Conservation (phyloP, 345 rosid species). For the Brassica napus region DNA sequence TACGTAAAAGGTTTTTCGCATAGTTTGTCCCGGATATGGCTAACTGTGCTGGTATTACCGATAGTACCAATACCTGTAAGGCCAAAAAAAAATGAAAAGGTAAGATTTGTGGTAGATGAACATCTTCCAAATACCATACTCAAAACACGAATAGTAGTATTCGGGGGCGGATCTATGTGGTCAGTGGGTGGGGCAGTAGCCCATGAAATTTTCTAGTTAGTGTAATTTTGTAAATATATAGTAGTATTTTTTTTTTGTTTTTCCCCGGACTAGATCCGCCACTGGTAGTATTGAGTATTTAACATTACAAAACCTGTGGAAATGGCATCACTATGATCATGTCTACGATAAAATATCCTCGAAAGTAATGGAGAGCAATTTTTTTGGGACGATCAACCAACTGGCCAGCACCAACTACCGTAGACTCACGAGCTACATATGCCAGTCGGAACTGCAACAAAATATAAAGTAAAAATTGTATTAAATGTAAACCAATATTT, state of each 20-base stretch:
- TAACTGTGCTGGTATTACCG: background rate
- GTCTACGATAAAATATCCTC: slow-evolving; percentile 57
- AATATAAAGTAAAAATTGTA: background rate
- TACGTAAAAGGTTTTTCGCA: background rate
- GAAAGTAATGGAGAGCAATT: slow-evolving; percentile 63
- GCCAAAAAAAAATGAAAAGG: background rate
- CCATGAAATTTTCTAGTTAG: background rate
- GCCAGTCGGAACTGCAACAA: slow-evolving; percentile 65
- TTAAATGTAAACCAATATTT: background rate
- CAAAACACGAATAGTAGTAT: background rate
- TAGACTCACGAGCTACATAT: slow-evolving; percentile 2
- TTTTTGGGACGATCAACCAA: slow-evolving; percentile 72
- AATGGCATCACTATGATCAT: slow-evolving; percentile 65
- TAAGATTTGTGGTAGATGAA: background rate
- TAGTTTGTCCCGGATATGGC: background rate
- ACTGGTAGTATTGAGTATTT: background rate
- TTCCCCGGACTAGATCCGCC: too few species aligned
- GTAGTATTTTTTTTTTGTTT: too few species aligned
- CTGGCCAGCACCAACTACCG: slow-evolving; percentile 56
- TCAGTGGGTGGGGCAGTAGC: background rate
- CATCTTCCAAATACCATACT: background rate
- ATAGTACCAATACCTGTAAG: background rate
- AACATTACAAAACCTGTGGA: slow-evolving; percentile 66
- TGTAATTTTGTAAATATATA: too few species aligned
- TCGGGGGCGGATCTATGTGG: background rate